phyloP scores from a whole-genome alignment of 768 basidiomycete species.

The Trametes villosa region DNA sequence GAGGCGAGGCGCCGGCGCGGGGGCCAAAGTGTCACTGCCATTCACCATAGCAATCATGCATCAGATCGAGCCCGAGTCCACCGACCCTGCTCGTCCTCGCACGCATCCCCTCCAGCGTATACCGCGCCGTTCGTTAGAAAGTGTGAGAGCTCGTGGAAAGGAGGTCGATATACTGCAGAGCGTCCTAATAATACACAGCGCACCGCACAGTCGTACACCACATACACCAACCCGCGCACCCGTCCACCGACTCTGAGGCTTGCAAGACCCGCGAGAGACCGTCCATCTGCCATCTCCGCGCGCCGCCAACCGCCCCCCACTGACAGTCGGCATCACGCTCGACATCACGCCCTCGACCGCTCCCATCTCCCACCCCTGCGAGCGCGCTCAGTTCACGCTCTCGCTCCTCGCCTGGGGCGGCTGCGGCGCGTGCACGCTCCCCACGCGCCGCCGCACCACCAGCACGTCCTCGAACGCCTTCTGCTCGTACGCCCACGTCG shows the following conservation, averaged over 20 bases:
- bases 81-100: neutral
- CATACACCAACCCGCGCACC: no score
- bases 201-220: neutral
- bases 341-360: neutral
- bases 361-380: neutral
- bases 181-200: neutral
- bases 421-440: constrained; percentile 27
- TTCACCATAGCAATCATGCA: constrained; percentile 24
- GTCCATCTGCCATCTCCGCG: neutral
- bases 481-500: constrained; percentile 54
- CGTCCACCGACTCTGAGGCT: no score
- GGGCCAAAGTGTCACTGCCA: constrained; percentile 6
- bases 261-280: neutral
- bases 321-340: neutral
- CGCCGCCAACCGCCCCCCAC: neutral
- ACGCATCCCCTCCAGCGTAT: neutral
- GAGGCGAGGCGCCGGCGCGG: neutral
- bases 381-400: constrained; percentile 4
- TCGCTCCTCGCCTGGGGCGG: constrained; percentile 25
- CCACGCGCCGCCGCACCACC: constrained; percentile 34
- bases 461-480: constrained; percentile 47
- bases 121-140: no score
- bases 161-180: no score
- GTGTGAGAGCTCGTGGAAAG: no score
- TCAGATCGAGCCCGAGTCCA: neutral